Conservation (phyloP, 768 basidiomycete species). For the Steccherinum ochraceum region DNA sequence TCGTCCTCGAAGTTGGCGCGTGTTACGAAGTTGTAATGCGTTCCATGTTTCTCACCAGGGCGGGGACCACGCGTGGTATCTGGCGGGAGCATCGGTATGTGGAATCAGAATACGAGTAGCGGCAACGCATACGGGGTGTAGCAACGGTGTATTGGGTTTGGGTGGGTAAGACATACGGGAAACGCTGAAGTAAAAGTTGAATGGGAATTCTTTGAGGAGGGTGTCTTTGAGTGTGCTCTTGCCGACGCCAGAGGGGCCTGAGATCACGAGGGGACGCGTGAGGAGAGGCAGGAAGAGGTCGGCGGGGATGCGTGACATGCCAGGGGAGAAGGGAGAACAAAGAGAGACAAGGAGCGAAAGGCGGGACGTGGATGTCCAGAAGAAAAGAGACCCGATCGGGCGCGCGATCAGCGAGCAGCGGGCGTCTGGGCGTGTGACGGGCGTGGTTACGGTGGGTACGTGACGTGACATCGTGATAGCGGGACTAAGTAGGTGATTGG, state of each 20-base stretch:
- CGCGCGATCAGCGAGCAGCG: no score
- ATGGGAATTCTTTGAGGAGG: conserved; percentile 75
- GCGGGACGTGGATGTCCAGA: no score
- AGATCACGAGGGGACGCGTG: conserved; percentile 76
- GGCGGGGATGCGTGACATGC: conserved; percentile 7
- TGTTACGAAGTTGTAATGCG: conserved; percentile 82
- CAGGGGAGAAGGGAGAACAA: conserved; percentile 6
- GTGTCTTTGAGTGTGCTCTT: conserved; percentile 85
- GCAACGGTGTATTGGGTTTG: not conserved
- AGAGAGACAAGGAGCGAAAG: no score
- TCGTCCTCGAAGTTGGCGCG: conserved; percentile 66
- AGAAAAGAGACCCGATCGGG: no score
- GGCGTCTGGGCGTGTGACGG: no score
- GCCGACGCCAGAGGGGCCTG: conserved; percentile 90
- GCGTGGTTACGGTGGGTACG: no score
- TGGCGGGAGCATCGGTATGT: conserved; percentile 24
- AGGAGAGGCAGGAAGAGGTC: conserved; percentile 27
- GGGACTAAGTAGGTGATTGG: not conserved
- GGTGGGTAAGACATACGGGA: conserved; percentile 52
- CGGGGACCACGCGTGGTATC: conserved; percentile 89
- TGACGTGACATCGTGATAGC: not conserved
- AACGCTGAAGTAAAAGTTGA: conserved; percentile 88
- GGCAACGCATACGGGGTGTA: conserved; percentile 6
- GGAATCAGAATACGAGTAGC: conserved; percentile 4
- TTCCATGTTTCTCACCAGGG: conserved; percentile 74